Conservation (phyloP, 1,139 yeast species). For the Entelexis paramagnoliae region DNA sequence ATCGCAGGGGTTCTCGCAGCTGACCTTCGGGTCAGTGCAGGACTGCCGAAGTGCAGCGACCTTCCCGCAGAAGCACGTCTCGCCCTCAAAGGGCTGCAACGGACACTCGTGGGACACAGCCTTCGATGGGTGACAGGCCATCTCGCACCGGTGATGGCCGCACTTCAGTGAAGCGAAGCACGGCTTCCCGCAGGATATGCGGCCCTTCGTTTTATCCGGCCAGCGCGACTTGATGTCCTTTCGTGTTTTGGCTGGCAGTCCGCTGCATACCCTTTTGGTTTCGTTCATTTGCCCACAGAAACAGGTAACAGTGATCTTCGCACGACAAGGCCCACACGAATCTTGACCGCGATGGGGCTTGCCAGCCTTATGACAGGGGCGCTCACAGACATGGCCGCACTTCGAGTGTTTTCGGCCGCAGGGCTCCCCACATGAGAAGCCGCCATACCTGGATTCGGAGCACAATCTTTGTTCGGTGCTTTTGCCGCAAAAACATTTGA, state of each 20-base stretch:
- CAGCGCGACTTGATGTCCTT: neutral
- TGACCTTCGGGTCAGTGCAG: conserved; percentile 18
- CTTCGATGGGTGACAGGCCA: conserved; percentile 15
- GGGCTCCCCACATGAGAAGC: conserved; percentile 18
- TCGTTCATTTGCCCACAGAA: conserved; percentile 19
- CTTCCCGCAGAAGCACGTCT: conserved; percentile 24
- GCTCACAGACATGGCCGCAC: conserved; percentile 22
- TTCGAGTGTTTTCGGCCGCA: conserved; percentile 9
- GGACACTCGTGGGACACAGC: conserved; percentile 15
- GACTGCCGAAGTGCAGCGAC: conserved; percentile 1
- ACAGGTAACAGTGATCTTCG: conserved; percentile 12
- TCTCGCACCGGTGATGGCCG: conserved; percentile 19
- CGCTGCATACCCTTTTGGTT: neutral
- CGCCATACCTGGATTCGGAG: conserved; percentile 15
- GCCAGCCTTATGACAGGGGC: conserved; percentile 19
- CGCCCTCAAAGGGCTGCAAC: conserved; percentile 14
- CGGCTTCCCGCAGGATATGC: conserved; percentile 13
- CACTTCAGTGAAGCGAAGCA: conserved; percentile 19
- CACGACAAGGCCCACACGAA: conserved; percentile 19
- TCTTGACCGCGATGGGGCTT: neutral
- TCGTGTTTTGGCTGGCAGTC: conserved; percentile 7
- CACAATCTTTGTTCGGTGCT: conserved; percentile 15
- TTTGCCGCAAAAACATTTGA: conserved; percentile 22
- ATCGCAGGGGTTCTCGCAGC: conserved; percentile 17
- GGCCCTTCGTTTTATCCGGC: neutral